Conservation (phyloP, 2,329 filamentous ascomycete species). For the Hypoxylon sp. region DNA sequence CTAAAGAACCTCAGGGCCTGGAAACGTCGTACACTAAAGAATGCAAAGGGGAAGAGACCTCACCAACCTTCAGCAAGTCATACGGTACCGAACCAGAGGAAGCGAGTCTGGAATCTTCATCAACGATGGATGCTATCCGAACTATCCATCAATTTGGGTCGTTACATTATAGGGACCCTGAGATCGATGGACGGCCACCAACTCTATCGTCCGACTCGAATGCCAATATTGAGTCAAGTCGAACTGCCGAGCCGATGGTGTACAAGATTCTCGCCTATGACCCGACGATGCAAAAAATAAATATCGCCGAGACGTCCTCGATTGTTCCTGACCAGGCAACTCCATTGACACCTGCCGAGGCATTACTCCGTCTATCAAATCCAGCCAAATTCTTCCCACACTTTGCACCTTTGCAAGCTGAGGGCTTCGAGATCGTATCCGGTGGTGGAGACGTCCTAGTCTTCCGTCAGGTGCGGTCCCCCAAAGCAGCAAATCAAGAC, state of each 20-base stretch:
- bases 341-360: slow-evolving; percentile 71
- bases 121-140: slow-evolving; percentile 25
- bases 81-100: slow-evolving; percentile 50
- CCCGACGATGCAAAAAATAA: slow-evolving; percentile 69
- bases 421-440: slow-evolving; percentile 78
- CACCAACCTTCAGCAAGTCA: slow-evolving; percentile 57
- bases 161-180: slow-evolving; percentile 50
- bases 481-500: slow-evolving; percentile 26
- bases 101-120: slow-evolving; percentile 19
- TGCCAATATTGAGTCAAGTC: slow-evolving; percentile 40
- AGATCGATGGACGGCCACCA: slow-evolving; percentile 49
- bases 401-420: slow-evolving; percentile 69
- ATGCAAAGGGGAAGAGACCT: slow-evolving; percentile 54
- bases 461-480: slow-evolving; percentile 71
- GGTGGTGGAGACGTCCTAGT: slow-evolving; percentile 75
- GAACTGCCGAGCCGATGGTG: slow-evolving; percentile 51
- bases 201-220: slow-evolving; percentile 23
- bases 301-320: slow-evolving; percentile 73
- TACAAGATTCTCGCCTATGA: slow-evolving; percentile 80
- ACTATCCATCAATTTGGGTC: slow-evolving; percentile 33
- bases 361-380: slow-evolving; percentile 72
- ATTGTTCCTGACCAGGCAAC: slow-evolving; percentile 64
- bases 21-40: slow-evolving; percentile 65
- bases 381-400: slow-evolving; percentile 76
- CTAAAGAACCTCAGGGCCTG: slow-evolving; percentile 63